These are phyloP conservation scores for Lactarius tabidus DNA, from an alignment of 768 basidiomycete species.

Conservation along the genomic window DNA sequence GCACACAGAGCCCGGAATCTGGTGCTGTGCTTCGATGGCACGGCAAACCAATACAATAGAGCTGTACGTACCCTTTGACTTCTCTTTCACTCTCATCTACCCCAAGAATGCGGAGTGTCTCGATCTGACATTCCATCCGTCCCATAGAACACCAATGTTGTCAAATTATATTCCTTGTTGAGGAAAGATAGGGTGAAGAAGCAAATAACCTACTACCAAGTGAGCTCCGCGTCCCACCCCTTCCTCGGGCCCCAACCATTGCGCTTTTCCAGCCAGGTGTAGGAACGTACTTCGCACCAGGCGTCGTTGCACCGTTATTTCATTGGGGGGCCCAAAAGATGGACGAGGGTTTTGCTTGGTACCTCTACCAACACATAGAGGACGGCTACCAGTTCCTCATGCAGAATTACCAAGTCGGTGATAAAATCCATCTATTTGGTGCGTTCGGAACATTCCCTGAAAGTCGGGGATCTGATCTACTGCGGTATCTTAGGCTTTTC, in stretches of 20 bases:
- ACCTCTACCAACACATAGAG: conserved; percentile 65
- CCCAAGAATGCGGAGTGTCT: no score
- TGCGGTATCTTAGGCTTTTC: conserved; percentile 58
- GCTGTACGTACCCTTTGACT: not conserved
- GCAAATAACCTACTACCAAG: conserved; percentile 64
- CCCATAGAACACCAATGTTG: conserved; percentile 40
- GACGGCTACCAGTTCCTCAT: conserved; percentile 76
- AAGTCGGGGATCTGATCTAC: conserved; percentile 3
- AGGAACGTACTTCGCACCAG: conserved; percentile 53
- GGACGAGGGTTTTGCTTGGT: conserved; percentile 76
- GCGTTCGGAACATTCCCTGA: conserved; percentile 13
- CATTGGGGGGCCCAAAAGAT: conserved; percentile 54
- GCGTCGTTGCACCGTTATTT: conserved; percentile 60
- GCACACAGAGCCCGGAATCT: conserved; percentile 17
- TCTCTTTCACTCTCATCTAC: not conserved
- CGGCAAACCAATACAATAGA: conserved; percentile 7
- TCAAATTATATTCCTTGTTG: conserved; percentile 37
- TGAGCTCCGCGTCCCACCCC: conserved; percentile 27
- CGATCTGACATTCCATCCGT: conserved; percentile 9
- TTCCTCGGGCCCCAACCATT: not conserved
- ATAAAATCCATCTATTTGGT: conserved; percentile 75
- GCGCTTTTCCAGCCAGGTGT: conserved; percentile 39
- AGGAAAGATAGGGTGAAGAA: conserved; percentile 36
- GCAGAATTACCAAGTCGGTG: conserved; percentile 70
- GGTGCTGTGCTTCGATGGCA: conserved; percentile 26